Evolutionary conservation across 73 alveolate genomes (phyloP).

Genomic region (Halteria grandinella): DNA sequence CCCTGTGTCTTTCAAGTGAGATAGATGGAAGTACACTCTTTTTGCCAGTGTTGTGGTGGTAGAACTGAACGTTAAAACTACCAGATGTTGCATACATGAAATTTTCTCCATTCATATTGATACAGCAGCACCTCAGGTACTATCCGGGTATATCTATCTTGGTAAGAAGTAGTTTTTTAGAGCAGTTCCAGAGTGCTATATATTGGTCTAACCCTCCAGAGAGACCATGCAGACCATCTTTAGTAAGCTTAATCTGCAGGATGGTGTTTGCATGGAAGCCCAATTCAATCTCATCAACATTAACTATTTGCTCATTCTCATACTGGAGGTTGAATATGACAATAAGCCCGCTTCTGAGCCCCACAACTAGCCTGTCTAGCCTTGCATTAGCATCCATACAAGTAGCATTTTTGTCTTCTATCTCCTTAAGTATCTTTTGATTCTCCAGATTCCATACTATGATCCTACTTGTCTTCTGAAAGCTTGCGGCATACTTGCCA

Average conservation of each 20-base stretch:
- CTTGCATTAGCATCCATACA: constrained; percentile 58
- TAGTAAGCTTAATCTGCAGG: constrained; percentile 16
- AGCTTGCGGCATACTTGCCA: constrained; percentile 13
- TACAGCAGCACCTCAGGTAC: background rate
- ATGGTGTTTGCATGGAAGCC: constrained; percentile 51
- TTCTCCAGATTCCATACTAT: constrained; percentile 46
- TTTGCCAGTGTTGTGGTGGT: constrained; percentile 29
- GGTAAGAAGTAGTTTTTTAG: constrained; percentile 20
- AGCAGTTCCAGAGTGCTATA: constrained; percentile 55
- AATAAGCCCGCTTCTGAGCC: constrained; percentile 53
- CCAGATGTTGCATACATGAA: constrained; percentile 27
- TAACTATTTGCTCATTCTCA: constrained; percentile 35
- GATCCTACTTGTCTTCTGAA: constrained; percentile 39
- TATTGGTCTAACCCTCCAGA: constrained; percentile 63
- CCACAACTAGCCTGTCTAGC: constrained; percentile 38
- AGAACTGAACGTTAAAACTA: constrained; percentile 2
- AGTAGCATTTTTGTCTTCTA: constrained; percentile 61
- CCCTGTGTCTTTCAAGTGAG: constrained; percentile 43
- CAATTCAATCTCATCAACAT: constrained; percentile 42
- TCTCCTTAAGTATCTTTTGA: constrained; percentile 49
- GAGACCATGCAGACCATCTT: constrained; percentile 57
- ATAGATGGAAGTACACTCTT: background rate
- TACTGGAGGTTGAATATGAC: constrained; percentile 53
- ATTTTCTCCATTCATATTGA: constrained; percentile 63
- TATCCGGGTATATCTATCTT: constrained; percentile 18